A percentile compares a stretch with the other conserved stretches of the same genome.
These are phyloP conservation scores for Ogataea siamensis DNA, from an alignment of 805 yeast genomes.

Conservation along the genomic window DNA sequence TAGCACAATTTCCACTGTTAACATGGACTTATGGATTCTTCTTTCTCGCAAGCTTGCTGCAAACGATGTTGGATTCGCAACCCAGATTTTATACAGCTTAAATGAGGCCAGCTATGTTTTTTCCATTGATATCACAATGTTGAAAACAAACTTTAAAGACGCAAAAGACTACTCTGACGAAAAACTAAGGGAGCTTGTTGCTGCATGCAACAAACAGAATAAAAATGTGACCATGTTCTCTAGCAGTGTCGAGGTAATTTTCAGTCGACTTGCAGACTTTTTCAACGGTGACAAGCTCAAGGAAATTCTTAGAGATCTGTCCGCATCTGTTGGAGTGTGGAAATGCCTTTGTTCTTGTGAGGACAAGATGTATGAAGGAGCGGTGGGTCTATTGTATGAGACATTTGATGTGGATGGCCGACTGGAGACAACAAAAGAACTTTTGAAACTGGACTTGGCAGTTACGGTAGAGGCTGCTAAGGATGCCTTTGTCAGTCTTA, in stretches of 20 bases:
- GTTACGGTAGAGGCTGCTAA: slow-evolving; percentile 44
- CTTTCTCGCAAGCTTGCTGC: slow-evolving; percentile 23
- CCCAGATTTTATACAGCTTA: slow-evolving; percentile 20
- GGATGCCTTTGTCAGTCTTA: slow-evolving; percentile 28
- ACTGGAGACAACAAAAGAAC: slow-evolving; percentile 63
- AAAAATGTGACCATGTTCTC: slow-evolving; percentile 21
- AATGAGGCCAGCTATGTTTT: slow-evolving; percentile 18
- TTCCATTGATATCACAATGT: slow-evolving; percentile 25
- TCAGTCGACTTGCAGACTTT: slow-evolving; percentile 28
- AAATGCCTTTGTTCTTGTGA: slow-evolving; percentile 68
- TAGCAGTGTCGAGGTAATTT: slow-evolving; percentile 22
- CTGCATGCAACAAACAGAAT: slow-evolving; percentile 30
- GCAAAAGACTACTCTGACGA: slow-evolving; percentile 14
- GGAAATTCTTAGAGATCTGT: slow-evolving; percentile 38
- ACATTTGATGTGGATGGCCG: slow-evolving; percentile 80
- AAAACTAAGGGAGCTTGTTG: slow-evolving; percentile 21
- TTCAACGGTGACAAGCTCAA: slow-evolving; percentile 24
- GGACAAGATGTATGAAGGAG: slow-evolving; percentile 57
- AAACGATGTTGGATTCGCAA: slow-evolving; percentile 19
- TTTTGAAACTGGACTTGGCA: slow-evolving; percentile 45
- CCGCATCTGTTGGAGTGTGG: slow-evolving; percentile 65
- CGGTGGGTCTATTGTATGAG: slow-evolving; percentile 70
- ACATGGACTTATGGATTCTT: slow-evolving; percentile 27
- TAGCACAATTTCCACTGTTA: slow-evolving; percentile 19
- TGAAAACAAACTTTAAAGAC: slow-evolving; percentile 19